These are phyloP conservation scores for Ramaria sp. DNA, from an alignment of 768 basidiomycete genomes.

Conservation along the genomic window DNA sequence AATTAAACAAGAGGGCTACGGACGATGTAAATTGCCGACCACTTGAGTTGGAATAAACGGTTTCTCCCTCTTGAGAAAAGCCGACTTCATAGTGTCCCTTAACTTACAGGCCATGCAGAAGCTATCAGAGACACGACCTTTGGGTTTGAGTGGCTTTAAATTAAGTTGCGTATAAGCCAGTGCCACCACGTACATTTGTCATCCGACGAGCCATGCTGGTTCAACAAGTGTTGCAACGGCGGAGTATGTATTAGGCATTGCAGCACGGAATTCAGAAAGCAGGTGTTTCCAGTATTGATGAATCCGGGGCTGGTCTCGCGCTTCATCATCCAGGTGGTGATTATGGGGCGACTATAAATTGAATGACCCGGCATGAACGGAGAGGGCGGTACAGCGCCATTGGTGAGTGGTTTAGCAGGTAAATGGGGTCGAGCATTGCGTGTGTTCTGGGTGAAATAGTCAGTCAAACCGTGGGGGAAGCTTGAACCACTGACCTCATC, in stretches of 20 bases:
- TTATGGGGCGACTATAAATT: constrained; percentile 40
- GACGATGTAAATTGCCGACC: constrained; percentile 60
- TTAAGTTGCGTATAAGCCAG: not conserved
- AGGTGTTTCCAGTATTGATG: constrained; percentile 85
- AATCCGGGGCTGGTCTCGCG: constrained; percentile 51
- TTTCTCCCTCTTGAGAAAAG: constrained; percentile 31
- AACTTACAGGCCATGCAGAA: constrained; percentile 82
- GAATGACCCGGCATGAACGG: constrained; percentile 21
- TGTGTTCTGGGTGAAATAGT: constrained; percentile 12
- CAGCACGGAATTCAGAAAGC: constrained; percentile 85
- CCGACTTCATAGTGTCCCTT: constrained; percentile 41
- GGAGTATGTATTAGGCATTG: constrained; percentile 92
- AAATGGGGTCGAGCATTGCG: constrained; percentile 1
- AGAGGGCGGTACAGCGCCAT: constrained; percentile 7
- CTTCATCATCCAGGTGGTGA: constrained; percentile 49
- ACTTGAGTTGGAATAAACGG: constrained; percentile 58
- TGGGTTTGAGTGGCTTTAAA: not conserved
- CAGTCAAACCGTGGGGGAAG: not conserved
- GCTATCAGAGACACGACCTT: constrained; percentile 31
- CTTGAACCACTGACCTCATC: constrained; percentile 1
- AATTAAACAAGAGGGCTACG: constrained; percentile 16
- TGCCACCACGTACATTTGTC: constrained; percentile 2
- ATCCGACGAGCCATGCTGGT: constrained; percentile 27
- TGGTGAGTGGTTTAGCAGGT: no score
- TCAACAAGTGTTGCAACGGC: constrained; percentile 60